Conservation (phyloP, 2,329 filamentous ascomycete species). For the Alternaria sp. region DNA sequence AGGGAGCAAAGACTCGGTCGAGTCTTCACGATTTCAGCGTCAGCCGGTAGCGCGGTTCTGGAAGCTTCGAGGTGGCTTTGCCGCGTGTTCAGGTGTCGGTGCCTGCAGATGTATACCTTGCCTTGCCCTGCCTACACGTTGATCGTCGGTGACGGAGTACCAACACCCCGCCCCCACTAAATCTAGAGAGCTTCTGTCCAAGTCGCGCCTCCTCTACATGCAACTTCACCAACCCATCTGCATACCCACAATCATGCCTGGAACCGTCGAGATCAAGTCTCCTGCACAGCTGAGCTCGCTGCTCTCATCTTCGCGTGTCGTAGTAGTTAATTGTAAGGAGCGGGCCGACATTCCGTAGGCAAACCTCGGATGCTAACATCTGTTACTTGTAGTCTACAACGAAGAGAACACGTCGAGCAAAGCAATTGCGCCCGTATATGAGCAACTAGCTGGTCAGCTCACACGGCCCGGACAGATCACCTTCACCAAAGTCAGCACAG, state of each 20-base stretch:
- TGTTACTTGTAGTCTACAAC: constrained; percentile 73
- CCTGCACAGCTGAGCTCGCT: constrained; percentile 57
- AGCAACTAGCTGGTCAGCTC: constrained; percentile 74
- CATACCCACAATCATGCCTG: constrained; percentile 53
- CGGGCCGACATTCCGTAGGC: constrained; percentile 21
- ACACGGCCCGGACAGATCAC: constrained; percentile 76
- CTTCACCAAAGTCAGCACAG: constrained; percentile 88
- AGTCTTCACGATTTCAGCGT: not conserved
- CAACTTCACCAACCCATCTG: constrained; percentile 11
- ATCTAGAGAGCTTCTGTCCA: constrained; percentile 18
- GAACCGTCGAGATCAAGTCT: constrained; percentile 56
- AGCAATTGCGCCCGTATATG: constrained; percentile 82
- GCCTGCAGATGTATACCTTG: constrained; percentile 22
- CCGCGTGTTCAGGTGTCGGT: constrained; percentile 24
- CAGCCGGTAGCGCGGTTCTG: constrained; percentile 25
- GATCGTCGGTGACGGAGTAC: constrained; percentile 28
- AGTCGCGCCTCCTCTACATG: constrained; percentile 31
- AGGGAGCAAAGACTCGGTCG: not conserved
- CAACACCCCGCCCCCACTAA: constrained; percentile 35
- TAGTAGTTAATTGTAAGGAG: constrained; percentile 86
- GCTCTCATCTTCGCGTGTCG: constrained; percentile 78
- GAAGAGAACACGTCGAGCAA: constrained; percentile 88
- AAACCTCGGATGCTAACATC: constrained; percentile 37
- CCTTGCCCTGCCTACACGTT: constrained; percentile 3
- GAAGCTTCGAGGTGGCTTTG: constrained; percentile 35